Evolutionary conservation across 306 rosid genomes (phyloP), one percentile per base, ranked within the genome.

Genomic region (Cucurbita pepo): DNA sequence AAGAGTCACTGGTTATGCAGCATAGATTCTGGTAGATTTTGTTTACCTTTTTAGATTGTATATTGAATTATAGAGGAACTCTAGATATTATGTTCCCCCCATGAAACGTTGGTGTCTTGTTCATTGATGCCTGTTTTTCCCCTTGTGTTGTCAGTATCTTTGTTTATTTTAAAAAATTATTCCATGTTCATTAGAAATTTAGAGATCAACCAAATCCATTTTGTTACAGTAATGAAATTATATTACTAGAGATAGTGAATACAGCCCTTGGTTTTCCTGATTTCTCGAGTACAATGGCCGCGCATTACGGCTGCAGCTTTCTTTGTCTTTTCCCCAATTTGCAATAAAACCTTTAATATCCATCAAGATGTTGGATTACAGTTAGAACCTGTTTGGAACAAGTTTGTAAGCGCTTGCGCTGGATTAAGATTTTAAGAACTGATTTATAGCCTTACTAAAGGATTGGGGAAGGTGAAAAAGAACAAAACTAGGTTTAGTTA

Each of bases 11-110:
- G 73, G 43, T 47, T 48, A 12, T 47, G 57, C 56, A 69, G 41
- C 73, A 19, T 69, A 69, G 73, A 48, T 69, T 22, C 11, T 48
- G 73, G 57, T 69, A 69, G 74, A 51, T 69, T 69, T 50, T 69
- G 58, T 69, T 55, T 45, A 6, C 56, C 40, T 21, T 69, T 69
- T 19, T 52, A 69, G 14, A 45, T 10, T 66, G 72, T 66, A 45
- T 25, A 66, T 66, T 66, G 56, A 67, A 30, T 67, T 67, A 67
- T 67, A 47, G 56, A 25, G 56, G 21, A 44, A 22, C 41, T 67
- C 8, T 65, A 65, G 13, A 47, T 45, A 22, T 67, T 56, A 45
- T 25, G 19, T 66, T 65, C 45, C 5, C 36, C 36, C 55, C 55
- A 12, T 69, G 18, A 48, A 48, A 45, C 21, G 7, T 9, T 13